Base-by-base conservation (phyloP, 306 rosid genomes). In the Urtica urens region DNA sequence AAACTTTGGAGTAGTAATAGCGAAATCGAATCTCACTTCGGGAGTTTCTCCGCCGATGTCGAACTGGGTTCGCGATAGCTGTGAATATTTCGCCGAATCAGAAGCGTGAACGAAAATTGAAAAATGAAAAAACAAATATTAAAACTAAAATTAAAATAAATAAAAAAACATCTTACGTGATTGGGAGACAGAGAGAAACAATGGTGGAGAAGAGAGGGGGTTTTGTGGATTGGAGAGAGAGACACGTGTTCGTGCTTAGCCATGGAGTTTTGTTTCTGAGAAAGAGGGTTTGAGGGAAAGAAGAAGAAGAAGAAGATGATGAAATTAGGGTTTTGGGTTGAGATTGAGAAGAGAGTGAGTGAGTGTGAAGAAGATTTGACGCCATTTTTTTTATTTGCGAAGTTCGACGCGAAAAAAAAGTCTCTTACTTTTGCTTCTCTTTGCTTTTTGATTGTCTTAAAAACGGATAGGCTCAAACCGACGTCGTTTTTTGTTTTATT, bases 121-220 rank as follows among this genome's bases (percentile, higher is more conserved):
- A 55, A 50, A 41, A 8, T 4, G 33, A 3, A 25, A 10, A 29
- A 13, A 2, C 30, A 28, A 50, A 28, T 42, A 48, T 21, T 15
- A 5, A 6, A 18, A 20, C 6, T 10, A 10, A 30, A 5, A 10
- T 8, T 25, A 44, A 6, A 15, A 31, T 7, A 23, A 4, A 41
- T 38, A 60, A 58, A 41, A 45, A 44, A 29, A 44, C n/a, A n/a
- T n/a, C 73, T 73, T 74, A 86, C 93, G 78, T 72, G 2, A 72
- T 82, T 19, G 93, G 90, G 52, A 86, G 90, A 72, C 83, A 74
- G 49, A 60, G 31, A 40, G 82, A 62, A 56, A 70, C 68, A 23
- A 67, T 54, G 66, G 81, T 65, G 3, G 71, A 50, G 33, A 65
- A 18, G 21, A 70, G 66, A 1, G 60, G 87, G 67, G 46, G 65